These are phyloP conservation scores for Stramenopiles sp. DNA, from an alignment of 352 stramenopile genomes.

Conservation along the genomic window DNA sequence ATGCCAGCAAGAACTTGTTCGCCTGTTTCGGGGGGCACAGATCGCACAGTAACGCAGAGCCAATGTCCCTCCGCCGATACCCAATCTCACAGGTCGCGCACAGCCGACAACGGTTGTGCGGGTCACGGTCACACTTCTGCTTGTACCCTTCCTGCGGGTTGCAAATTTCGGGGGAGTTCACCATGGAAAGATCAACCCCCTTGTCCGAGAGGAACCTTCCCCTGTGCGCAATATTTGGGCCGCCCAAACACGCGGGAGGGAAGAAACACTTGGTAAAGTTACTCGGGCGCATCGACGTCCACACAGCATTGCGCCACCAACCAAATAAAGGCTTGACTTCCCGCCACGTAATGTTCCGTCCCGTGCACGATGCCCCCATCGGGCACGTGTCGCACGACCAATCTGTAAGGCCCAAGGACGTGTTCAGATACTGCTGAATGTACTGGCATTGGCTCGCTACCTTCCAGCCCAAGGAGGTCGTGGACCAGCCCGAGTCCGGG, in stretches of 20 bases:
- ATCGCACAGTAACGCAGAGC: background rate
- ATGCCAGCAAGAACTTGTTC: background rate
- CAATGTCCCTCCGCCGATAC: background rate
- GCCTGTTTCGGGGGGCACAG: background rate
- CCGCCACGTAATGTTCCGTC: background rate
- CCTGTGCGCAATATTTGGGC: background rate
- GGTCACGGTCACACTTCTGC: background rate
- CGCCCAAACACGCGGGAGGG: background rate
- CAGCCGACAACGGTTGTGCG: background rate
- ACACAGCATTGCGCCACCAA: background rate
- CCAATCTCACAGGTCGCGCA: background rate
- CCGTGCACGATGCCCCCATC: background rate
- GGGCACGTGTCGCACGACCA: background rate
- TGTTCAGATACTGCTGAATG: background rate
- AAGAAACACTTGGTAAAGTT: constrained; percentile 1
- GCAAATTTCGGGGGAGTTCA: background rate
- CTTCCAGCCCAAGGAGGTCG: background rate
- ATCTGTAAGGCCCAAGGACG: no score
- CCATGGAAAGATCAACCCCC: background rate
- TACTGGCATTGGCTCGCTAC: background rate
- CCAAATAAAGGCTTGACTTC: background rate
- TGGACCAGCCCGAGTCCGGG: no score
- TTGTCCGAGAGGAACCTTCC: background rate
- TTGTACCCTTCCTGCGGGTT: background rate
- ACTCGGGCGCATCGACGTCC: background rate